A percentile compares a stretch with the other conserved stretches of the same genome.
Conservation (phyloP, 148 eudicot genomes). For the Tetragonia tetragonoides region DNA sequence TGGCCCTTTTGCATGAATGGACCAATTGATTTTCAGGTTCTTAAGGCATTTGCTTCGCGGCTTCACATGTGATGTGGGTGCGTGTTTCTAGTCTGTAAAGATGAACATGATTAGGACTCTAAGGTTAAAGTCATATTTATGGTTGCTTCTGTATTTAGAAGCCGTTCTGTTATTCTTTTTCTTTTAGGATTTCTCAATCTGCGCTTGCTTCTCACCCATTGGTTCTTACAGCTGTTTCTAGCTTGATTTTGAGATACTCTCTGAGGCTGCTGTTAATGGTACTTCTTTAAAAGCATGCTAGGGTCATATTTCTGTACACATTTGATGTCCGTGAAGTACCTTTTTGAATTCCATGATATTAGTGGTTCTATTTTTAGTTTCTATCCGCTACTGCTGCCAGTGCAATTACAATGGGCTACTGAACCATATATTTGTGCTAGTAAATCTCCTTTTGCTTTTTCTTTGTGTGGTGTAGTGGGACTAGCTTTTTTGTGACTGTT, state of each 20-base stretch:
- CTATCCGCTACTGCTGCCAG: too few species aligned
- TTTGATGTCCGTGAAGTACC: not conserved
- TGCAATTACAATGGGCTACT: too few species aligned
- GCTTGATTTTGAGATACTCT: slow-evolving; percentile 74
- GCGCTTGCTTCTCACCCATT: slow-evolving; percentile 85
- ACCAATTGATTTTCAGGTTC: slow-evolving; percentile 57
- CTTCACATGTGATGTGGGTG: slow-evolving; percentile 91
- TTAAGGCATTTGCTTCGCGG: slow-evolving; percentile 99
- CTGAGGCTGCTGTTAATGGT: slow-evolving; percentile 97
- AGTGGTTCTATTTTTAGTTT: too few species aligned
- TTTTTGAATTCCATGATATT: too few species aligned
- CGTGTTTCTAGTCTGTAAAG: slow-evolving; percentile 16
- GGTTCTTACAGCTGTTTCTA: slow-evolving; percentile 81
- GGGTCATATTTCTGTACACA: not conserved
- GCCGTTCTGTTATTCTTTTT: slow-evolving; percentile 11
- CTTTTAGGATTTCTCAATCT: slow-evolving; percentile 79
- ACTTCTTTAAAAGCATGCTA: slow-evolving; percentile 20
- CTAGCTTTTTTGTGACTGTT: too few species aligned
- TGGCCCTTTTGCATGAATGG: slow-evolving; percentile 8
- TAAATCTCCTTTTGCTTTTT: not conserved
- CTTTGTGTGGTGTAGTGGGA: too few species aligned
- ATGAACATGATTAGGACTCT: not conserved
- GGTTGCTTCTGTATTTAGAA: slow-evolving; percentile 12
- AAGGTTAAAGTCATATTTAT: not conserved
- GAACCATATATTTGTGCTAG: not conserved